These are phyloP conservation scores for Shiraia bambusicola DNA, from an alignment of 2,329 filamentous ascomycete genomes.

Conservation along the genomic window DNA sequence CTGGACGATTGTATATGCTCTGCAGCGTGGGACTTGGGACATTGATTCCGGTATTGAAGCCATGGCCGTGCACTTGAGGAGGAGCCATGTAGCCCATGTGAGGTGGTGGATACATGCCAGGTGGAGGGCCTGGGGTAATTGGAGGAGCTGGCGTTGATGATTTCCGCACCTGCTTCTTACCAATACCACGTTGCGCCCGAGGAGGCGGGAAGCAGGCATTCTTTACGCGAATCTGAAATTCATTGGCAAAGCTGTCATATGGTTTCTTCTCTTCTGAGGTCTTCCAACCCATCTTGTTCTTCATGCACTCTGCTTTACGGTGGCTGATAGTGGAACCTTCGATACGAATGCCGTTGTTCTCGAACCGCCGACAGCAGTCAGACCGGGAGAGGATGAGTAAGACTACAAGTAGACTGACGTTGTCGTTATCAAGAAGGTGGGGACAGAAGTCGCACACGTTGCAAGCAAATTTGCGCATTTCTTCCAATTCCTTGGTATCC, in stretches of 20 bases:
- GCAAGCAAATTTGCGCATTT: conserved; percentile 38
- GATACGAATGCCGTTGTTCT: conserved; percentile 42
- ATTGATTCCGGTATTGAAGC: conserved; percentile 23
- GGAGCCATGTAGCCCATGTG: conserved; percentile 23
- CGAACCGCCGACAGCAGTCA: conserved; percentile 39
- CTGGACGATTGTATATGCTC: conserved; percentile 12
- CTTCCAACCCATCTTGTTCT: conserved; percentile 41
- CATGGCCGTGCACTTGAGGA: conserved; percentile 20
- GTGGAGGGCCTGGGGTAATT: conserved; percentile 10
- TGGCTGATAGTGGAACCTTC: conserved; percentile 43
- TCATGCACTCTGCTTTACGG: conserved; percentile 43
- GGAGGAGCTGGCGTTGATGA: conserved; percentile 24
- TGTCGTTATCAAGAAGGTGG: conserved; percentile 43
- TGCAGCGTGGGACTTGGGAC: conserved; percentile 16
- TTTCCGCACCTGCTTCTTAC: conserved; percentile 21
- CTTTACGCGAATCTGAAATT: conserved; percentile 41
- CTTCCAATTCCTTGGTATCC: conserved; percentile 34
- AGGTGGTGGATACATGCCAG: conserved; percentile 14
- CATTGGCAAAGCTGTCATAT: conserved; percentile 38
- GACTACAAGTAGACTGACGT: conserved; percentile 39
- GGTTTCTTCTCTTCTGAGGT: conserved; percentile 37
- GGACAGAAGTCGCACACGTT: conserved; percentile 42
- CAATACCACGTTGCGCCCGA: conserved; percentile 23
- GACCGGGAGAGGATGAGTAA: conserved; percentile 40
- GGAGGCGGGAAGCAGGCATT: conserved; percentile 36